These are phyloP conservation scores for Candida succiphila DNA, from an alignment of 805 yeast species.

Conservation along the genomic window DNA sequence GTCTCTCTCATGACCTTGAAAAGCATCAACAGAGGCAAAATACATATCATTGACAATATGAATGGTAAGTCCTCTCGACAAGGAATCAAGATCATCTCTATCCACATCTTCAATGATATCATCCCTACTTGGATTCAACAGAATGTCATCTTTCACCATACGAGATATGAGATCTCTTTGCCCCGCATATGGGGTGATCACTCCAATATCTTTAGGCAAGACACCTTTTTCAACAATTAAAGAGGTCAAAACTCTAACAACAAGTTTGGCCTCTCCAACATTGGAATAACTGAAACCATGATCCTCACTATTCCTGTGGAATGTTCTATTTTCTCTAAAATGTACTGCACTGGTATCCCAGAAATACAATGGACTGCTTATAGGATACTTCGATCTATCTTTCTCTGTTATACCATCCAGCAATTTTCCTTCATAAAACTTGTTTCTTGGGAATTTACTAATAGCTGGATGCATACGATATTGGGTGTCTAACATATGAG, in stretches of 20 bases:
- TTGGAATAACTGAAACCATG: constrained; percentile 53
- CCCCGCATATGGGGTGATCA: constrained; percentile 70
- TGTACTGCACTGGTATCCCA: constrained; percentile 53
- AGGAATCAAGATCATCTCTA: constrained; percentile 45
- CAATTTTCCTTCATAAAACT: constrained; percentile 65
- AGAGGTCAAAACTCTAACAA: constrained; percentile 36
- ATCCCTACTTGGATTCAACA: constrained; percentile 44
- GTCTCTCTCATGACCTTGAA: constrained; percentile 87
- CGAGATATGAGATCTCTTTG: constrained; percentile 57
- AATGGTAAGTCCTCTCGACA: constrained; percentile 30
- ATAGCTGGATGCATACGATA: constrained; percentile 97
- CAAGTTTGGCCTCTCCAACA: constrained; percentile 37
- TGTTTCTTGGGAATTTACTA: constrained; percentile 71
- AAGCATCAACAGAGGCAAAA: constrained; percentile 71
- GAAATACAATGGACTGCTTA: constrained; percentile 47
- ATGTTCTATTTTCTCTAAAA: constrained; percentile 39
- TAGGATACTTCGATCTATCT: constrained; percentile 35
- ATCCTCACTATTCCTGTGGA: constrained; percentile 26
- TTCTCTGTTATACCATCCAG: constrained; percentile 57
- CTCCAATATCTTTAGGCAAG: constrained; percentile 41
- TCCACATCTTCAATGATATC: constrained; percentile 44
- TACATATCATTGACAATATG: constrained; percentile 35
- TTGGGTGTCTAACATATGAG: constrained; percentile 69
- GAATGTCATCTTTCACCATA: constrained; percentile 33
- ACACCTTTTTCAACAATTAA: constrained; percentile 47